These are phyloP conservation scores for Suillus subluteus DNA, from an alignment of 768 basidiomycete species.

Conservation along the genomic window DNA sequence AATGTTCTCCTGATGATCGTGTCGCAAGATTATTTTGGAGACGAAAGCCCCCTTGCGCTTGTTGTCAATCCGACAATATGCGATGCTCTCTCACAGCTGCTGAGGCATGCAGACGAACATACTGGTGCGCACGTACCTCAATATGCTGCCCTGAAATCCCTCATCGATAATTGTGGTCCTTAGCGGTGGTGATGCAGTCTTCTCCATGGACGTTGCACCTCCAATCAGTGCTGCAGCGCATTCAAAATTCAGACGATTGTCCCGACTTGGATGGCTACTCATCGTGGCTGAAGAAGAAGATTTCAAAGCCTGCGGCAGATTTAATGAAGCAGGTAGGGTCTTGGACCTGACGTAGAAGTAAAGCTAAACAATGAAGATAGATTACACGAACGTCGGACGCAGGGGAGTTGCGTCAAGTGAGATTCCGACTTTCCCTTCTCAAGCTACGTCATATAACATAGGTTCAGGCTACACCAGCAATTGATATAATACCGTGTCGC, in stretches of 20 bases:
- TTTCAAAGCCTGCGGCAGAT: constrained; percentile 28
- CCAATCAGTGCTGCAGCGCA: constrained; percentile 38
- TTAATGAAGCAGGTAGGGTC: constrained; percentile 34
- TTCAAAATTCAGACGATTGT: constrained; percentile 24
- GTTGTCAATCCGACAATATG: constrained; percentile 55
- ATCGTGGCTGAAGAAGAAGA: constrained; percentile 33
- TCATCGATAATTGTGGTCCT: neutral
- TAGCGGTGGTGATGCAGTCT: constrained; percentile 1
- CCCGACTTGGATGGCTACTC: constrained; percentile 27
- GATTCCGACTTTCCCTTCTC: neutral
- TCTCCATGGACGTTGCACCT: constrained; percentile 55
- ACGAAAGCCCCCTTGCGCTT: constrained; percentile 55
- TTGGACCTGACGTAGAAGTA: neutral
- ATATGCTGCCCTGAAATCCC: neutral
- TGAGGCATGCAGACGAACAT: constrained; percentile 27
- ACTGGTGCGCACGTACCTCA: constrained; percentile 29
- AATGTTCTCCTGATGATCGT: constrained; percentile 53
- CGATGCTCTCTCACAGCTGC: constrained; percentile 46
- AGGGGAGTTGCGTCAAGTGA: neutral
- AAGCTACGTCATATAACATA: neutral
- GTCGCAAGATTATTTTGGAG: constrained; percentile 45
- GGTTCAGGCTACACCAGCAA: neutral
- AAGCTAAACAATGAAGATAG: neutral
- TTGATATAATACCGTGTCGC: constrained; percentile 25
- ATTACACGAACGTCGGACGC: neutral